Evolutionary conservation across 495 filamentous ascomycete genomes (phyloP).

Genomic region (Penicillium mononematosum): DNA sequence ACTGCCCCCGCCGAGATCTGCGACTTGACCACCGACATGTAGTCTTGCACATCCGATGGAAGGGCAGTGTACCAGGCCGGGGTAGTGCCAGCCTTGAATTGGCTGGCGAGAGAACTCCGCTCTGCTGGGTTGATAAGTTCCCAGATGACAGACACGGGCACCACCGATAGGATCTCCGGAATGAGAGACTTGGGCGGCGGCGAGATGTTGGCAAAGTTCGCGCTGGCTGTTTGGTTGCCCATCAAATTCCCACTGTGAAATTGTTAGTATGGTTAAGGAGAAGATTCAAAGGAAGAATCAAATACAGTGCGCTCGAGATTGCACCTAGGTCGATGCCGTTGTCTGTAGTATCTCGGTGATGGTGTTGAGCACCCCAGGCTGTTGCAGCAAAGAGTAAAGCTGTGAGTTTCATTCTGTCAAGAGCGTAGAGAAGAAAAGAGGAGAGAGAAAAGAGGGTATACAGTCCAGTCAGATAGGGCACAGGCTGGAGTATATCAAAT

Average conservation of each 20-base stretch:
- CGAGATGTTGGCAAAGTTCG: conserved; percentile 36
- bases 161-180: conserved; percentile 28
- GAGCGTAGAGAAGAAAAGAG: background rate
- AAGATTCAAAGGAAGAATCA: background rate
- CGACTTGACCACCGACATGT: conserved; percentile 32
- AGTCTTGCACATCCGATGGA: conserved; percentile 32
- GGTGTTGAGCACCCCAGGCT: conserved; percentile 12
- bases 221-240: conserved; percentile 20
- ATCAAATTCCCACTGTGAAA: conserved; percentile 11
- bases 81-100: conserved; percentile 33
- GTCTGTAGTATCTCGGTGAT: conserved; percentile 12
- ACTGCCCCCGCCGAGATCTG: conserved; percentile 32
- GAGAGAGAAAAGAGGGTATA: background rate
- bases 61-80: conserved; percentile 35
- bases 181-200: conserved; percentile 30
- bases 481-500: conserved; percentile 23
- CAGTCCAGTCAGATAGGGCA: background rate
- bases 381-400: conserved; percentile 13
- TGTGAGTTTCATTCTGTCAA: conserved; percentile 6
- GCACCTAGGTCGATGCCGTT: conserved; percentile 18
- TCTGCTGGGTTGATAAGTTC: conserved; percentile 28
- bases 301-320: conserved; percentile 20
- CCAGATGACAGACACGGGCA: conserved; percentile 29
- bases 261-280: background rate
- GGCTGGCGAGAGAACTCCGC: conserved; percentile 32